Conservation (phyloP, 495 filamentous ascomycete species). For the Lophiotrema nucula region DNA sequence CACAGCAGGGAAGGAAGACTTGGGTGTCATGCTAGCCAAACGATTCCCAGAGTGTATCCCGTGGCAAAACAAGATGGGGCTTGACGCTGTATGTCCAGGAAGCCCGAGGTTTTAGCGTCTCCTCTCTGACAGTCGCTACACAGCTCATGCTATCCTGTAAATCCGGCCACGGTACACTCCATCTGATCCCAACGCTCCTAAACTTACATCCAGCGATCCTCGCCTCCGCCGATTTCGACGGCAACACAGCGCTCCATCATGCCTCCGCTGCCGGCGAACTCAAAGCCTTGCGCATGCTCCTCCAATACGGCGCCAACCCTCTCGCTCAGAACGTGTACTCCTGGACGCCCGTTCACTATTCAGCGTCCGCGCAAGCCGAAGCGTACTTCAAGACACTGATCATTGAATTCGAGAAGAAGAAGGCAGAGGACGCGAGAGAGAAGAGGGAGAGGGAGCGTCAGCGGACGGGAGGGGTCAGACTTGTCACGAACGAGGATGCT, state of each 20-base stretch:
- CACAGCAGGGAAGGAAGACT: conserved; percentile 56
- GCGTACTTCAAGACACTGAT: conserved; percentile 70
- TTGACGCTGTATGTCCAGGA: conserved; percentile 45
- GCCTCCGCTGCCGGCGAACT: conserved; percentile 66
- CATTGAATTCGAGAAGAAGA: conserved; percentile 50
- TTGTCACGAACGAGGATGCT: conserved; percentile 38
- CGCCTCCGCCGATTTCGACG: conserved; percentile 54
- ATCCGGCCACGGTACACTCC: conserved; percentile 29
- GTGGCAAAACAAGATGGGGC: conserved; percentile 42
- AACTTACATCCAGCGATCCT: conserved; percentile 8
- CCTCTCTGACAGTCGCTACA: not conserved
- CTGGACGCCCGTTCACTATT: conserved; percentile 73
- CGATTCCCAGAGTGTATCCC: conserved; percentile 39
- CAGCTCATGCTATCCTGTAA: conserved; percentile 37
- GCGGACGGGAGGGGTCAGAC: conserved; percentile 35
- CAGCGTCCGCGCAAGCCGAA: conserved; percentile 70
- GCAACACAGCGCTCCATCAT: conserved; percentile 76
- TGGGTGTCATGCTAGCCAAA: conserved; percentile 57
- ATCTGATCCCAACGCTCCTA: conserved; percentile 35
- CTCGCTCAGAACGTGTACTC: conserved; percentile 64
- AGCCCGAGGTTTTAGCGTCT: too few relatives aligned
- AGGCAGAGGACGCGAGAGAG: conserved; percentile 34
- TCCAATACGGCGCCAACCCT: conserved; percentile 66
- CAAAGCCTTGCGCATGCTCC: conserved; percentile 67
- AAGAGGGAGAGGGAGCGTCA: conserved; percentile 34